Percentiles rank a stretch among this genome's conserved stretches.
Evolutionary conservation across 2,329 filamentous ascomycete species (phyloP).

Genomic region (Beauveria rudraprayagi): DNA sequence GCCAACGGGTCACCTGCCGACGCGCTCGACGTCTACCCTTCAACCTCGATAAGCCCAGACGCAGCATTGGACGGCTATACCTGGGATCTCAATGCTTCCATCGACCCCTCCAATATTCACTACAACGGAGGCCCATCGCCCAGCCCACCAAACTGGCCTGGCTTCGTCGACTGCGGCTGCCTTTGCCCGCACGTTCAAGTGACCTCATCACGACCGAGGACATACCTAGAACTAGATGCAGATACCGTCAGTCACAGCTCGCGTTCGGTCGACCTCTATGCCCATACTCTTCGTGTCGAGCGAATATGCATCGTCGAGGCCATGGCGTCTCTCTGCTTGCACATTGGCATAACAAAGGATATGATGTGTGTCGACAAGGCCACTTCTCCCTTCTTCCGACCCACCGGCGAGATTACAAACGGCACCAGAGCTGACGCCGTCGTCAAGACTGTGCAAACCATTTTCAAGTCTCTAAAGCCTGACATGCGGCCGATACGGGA

Average conservation of each 20-base stretch:
- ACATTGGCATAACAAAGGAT: conserved; percentile 18
- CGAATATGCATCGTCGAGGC: conserved; percentile 20
- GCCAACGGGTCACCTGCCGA: no score
- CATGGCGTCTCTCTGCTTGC: conserved; percentile 7
- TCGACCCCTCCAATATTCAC: not conserved
- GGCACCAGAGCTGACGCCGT: not conserved
- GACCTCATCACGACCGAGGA: not conserved
- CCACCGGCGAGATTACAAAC: not conserved
- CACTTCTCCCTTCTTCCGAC: conserved; percentile 21
- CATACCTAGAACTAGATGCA: not conserved
- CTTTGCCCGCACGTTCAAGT: not conserved
- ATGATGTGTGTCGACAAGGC: conserved; percentile 19
- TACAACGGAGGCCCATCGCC: not conserved
- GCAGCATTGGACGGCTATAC: no score
- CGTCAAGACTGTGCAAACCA: conserved; percentile 16
- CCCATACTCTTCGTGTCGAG: conserved; percentile 19
- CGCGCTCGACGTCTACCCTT: no score
- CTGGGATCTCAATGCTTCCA: not conserved
- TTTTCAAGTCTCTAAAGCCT: conserved; percentile 17
- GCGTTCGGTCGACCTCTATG: not conserved
- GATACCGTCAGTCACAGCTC: not conserved
- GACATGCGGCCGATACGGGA: conserved; percentile 19
- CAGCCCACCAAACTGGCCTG: not conserved
- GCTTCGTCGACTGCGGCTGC: not conserved
- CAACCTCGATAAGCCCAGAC: no score